Evolutionary conservation across 176 grass and related monocot species (phyloP).

Genomic region (Eleusine indica): DNA sequence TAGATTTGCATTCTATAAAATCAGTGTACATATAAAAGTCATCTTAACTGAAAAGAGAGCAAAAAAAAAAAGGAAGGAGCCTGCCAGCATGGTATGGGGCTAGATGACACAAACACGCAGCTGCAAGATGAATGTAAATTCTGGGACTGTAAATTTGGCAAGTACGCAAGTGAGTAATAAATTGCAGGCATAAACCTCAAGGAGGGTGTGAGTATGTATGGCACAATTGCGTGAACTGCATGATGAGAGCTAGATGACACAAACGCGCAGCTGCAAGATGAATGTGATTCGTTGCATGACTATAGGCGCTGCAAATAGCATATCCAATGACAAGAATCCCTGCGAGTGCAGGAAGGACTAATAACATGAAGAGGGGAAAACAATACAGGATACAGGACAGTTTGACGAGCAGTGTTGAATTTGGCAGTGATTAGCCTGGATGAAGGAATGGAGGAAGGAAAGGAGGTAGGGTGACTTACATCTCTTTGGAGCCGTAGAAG

Average conservation of each 20-base stretch:
- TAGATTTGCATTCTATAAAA: not conserved
- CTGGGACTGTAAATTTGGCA: conserved; percentile 22
- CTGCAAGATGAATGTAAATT: not conserved
- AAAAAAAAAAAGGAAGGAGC: not conserved
- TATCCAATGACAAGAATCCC: not conserved
- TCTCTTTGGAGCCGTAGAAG: conserved; percentile 92
- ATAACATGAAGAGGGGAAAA: not conserved
- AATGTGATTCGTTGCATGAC: not conserved
- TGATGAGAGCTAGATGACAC: not conserved
- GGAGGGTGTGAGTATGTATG: not conserved
- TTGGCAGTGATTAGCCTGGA: not conserved
- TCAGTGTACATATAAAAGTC: conserved; percentile 2
- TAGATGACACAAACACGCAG: not conserved
- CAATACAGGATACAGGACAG: not conserved
- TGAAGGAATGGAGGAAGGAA: not conserved
- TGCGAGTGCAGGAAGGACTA: not conserved
- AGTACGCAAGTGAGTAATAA: not conserved
- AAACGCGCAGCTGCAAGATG: not conserved
- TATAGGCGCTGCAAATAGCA: not conserved
- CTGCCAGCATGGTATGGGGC: not conserved
- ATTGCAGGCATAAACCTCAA: conserved; percentile 1
- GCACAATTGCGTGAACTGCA: not conserved
- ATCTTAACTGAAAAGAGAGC: not conserved
- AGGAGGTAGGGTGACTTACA: conserved; percentile 51
- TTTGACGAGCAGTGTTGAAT: not conserved